Percentiles rank a stretch among this genome's conserved stretches.
Evolutionary conservation across 2,329 filamentous ascomycete species (phyloP).

Genomic region (Xylariales sp.): DNA sequence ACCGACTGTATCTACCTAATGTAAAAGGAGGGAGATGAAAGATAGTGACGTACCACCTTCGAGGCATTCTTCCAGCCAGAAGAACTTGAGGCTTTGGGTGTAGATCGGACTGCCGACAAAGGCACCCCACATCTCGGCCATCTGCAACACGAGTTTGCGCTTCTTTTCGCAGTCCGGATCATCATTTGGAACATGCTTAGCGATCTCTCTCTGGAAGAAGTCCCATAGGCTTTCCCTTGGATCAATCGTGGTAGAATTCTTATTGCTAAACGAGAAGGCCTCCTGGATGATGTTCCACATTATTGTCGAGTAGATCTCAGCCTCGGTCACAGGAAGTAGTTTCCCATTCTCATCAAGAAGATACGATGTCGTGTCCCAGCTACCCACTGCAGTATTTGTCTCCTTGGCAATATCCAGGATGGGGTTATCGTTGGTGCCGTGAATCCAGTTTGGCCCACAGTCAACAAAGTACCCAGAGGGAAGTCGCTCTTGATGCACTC

Average conservation of each 20-base stretch:
- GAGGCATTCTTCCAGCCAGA: conserved; percentile 75
- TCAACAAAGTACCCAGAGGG: conserved; percentile 44
- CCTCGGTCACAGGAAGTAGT: conserved; percentile 40
- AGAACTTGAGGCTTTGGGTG: conserved; percentile 68
- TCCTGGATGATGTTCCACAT: conserved; percentile 67
- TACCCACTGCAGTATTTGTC: conserved; percentile 47
- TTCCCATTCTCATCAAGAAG: conserved; percentile 54
- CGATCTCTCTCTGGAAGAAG: conserved; percentile 45
- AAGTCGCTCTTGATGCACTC: conserved; percentile 50
- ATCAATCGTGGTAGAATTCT: conserved; percentile 43
- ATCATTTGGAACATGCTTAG: conserved; percentile 40
- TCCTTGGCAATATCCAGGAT: conserved; percentile 62
- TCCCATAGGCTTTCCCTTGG: conserved; percentile 45
- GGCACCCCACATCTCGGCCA: conserved; percentile 64
- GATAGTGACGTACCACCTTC: conserved; percentile 55
- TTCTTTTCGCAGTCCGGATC: conserved; percentile 33
- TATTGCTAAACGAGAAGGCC: conserved; percentile 64
- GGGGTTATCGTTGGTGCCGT: conserved; percentile 67
- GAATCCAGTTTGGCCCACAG: conserved; percentile 75
- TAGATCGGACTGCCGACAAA: conserved; percentile 64
- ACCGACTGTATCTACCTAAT: no score
- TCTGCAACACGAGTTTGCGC: conserved; percentile 41
- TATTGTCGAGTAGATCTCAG: conserved; percentile 42
- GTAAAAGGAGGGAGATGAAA: conserved; percentile 15
- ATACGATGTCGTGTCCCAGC: conserved; percentile 47